These are phyloP conservation scores for Thyridium curvatum DNA, from an alignment of 2,329 filamentous ascomycete genomes.

Conservation along the genomic window DNA sequence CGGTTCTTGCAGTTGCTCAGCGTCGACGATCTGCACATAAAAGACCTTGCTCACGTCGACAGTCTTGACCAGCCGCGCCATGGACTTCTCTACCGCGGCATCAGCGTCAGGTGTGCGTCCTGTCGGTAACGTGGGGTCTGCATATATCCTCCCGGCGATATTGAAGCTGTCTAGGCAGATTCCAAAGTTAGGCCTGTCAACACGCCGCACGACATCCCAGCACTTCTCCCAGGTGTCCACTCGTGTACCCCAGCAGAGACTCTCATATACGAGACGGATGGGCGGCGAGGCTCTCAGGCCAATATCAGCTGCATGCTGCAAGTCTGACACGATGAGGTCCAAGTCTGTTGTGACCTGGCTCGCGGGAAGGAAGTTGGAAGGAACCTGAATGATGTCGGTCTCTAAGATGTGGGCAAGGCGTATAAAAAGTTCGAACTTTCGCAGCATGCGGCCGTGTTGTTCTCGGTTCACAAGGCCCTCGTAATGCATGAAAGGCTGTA, in stretches of 20 bases:
- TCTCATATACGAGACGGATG: conserved; percentile 68
- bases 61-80: conserved; percentile 44
- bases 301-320: conserved; percentile 60
- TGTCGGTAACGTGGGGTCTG: conserved; percentile 51
- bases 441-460: conserved; percentile 49
- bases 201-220: conserved; percentile 61
- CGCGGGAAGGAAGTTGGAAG: conserved; percentile 59
- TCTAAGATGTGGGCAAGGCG: conserved; percentile 53
- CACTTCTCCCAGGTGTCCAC: conserved; percentile 65
- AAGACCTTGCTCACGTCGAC: conserved; percentile 63
- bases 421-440: conserved; percentile 66
- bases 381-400: conserved; percentile 70
- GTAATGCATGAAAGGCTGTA: conserved; percentile 75
- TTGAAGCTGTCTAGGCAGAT: conserved; percentile 76
- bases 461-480: conserved; percentile 63
- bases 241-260: conserved; percentile 65
- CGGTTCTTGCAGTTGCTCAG: conserved; percentile 53
- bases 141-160: conserved; percentile 64
- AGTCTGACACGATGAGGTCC: conserved; percentile 53
- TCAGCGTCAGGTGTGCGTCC: conserved; percentile 51
- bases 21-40: conserved; percentile 73
- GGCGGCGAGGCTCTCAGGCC: conserved; percentile 48
- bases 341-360: conserved; percentile 37
- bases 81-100: conserved; percentile 43
- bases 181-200: conserved; percentile 67